Evolutionary conservation across 805 yeast genomes (phyloP).

Genomic region (Vanderwaltozyma polyspora): DNA sequence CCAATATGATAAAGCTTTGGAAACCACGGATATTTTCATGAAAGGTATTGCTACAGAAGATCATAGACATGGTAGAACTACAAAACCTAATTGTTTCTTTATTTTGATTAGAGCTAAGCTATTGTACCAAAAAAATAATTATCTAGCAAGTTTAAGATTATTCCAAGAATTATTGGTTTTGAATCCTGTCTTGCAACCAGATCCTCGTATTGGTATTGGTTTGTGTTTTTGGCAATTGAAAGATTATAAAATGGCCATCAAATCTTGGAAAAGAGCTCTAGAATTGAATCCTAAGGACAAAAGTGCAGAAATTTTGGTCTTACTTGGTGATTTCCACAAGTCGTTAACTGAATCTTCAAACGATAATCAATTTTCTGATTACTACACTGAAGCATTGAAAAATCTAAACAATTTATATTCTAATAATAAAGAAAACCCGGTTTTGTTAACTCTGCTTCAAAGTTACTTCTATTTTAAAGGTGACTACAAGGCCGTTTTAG

Average conservation of each 20-base stretch:
- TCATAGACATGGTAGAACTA: constrained; percentile 28
- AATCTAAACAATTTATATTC: constrained; percentile 30
- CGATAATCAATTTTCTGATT: constrained; percentile 45
- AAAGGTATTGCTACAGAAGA: constrained; percentile 29
- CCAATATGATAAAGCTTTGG: constrained; percentile 59
- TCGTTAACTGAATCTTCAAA: constrained; percentile 38
- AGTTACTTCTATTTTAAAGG: constrained; percentile 61
- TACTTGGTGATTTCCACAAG: constrained; percentile 57
- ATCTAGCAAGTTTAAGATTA: constrained; percentile 58
- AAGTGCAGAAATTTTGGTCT: constrained; percentile 54
- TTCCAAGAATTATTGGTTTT: constrained; percentile 74
- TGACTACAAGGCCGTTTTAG: constrained; percentile 46
- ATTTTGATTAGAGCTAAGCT: constrained; percentile 77
- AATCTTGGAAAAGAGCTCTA: constrained; percentile 73
- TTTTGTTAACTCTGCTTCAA: constrained; percentile 54
- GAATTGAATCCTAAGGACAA: constrained; percentile 51
- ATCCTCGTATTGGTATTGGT: constrained; percentile 91
- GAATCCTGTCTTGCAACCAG: constrained; percentile 74
- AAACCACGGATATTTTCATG: constrained; percentile 51
- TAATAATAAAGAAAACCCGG: constrained; percentile 41
- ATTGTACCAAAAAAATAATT: constrained; percentile 60
- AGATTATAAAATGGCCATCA: constrained; percentile 62
- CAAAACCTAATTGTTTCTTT: constrained; percentile 61
- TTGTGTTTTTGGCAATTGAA: constrained; percentile 84
- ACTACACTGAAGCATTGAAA: constrained; percentile 49